These are phyloP conservation scores for Moringa oleifera DNA, from an alignment of 345 rosid genomes.

Conservation along the genomic window DNA sequence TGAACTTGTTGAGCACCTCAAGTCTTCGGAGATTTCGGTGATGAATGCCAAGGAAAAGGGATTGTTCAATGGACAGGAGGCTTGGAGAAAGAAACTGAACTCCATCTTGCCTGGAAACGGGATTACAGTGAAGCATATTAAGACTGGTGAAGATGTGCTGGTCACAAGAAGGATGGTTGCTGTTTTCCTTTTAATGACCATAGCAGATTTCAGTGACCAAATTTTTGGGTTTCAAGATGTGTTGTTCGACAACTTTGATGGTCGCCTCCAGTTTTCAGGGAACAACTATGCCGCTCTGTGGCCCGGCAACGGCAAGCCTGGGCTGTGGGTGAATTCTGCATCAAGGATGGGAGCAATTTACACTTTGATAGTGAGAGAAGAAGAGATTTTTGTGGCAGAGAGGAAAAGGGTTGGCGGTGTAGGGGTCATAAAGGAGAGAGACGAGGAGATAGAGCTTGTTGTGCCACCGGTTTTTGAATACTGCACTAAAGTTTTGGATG, in stretches of 20 bases:
- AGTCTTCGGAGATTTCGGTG: constrained; percentile 45
- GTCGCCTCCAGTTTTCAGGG: constrained; percentile 62
- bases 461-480: constrained; percentile 64
- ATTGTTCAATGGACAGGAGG: constrained; percentile 46
- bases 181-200: constrained; percentile 63
- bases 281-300: constrained; percentile 54
- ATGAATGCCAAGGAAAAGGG: constrained; percentile 60
- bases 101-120: constrained; percentile 57
- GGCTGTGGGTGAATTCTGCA: constrained; percentile 67
- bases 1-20: constrained; percentile 68
- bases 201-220: constrained; percentile 96
- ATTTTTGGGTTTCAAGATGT: constrained; percentile 69
- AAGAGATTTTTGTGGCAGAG: constrained; percentile 58
- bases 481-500: constrained; percentile 52
- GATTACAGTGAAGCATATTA: constrained; percentile 58
- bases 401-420: constrained; percentile 32
- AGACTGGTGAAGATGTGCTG: constrained; percentile 62
- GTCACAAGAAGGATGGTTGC: constrained; percentile 71
- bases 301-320: constrained; percentile 94
- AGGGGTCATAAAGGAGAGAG: constrained; percentile 36
- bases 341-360: constrained; percentile 88
- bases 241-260: constrained; percentile 54
- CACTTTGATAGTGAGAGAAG: constrained; percentile 61
- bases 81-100: constrained; percentile 75
- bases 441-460: constrained; percentile 71